A percentile compares a stretch with the other conserved stretches of the same genome.
These are phyloP conservation scores for Exutisphaerella laricina DNA, from an alignment of 2,329 filamentous ascomycete genomes.

Conservation along the genomic window DNA sequence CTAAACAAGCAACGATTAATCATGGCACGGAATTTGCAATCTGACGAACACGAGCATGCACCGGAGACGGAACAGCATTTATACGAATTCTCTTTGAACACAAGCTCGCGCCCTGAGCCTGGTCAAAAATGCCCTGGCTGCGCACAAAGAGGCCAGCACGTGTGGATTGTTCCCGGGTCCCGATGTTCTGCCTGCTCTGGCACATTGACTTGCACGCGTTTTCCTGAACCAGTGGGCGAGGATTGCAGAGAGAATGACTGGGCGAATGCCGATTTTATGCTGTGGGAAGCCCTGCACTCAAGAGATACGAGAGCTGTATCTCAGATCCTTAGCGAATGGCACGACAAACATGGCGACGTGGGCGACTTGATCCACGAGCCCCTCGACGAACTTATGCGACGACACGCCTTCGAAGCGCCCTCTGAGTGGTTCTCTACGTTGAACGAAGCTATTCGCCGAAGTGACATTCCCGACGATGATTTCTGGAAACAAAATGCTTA, in stretches of 20 bases:
- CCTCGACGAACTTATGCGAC: slow-evolving; percentile 3
- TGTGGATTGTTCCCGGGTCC: not conserved
- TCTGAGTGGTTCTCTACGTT: slow-evolving; percentile 3
- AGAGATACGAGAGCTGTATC: slow-evolving; percentile 6
- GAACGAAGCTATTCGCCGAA: slow-evolving; percentile 7
- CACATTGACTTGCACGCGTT: too few relatives aligned
- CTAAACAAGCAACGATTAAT: too few relatives aligned
- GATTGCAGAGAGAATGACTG: slow-evolving; percentile 5
- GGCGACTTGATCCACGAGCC: slow-evolving; percentile 4
- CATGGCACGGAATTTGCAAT: too few relatives aligned
- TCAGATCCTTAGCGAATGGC: slow-evolving; percentile 8
- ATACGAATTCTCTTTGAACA: too few relatives aligned
- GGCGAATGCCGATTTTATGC: slow-evolving; percentile 10
- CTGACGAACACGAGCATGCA: not conserved
- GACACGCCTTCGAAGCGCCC: slow-evolving; percentile 3
- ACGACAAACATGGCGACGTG: slow-evolving; percentile 9
- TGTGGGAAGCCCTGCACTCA: slow-evolving; percentile 11
- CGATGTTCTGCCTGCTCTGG: too few relatives aligned
- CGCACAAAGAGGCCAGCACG: not conserved
- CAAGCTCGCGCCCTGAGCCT: too few relatives aligned
- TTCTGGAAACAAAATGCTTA: slow-evolving; percentile 2
- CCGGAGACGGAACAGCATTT: too few relatives aligned
- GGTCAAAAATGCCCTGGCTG: not conserved
- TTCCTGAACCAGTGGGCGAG: slow-evolving; percentile 2
- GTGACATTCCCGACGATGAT: slow-evolving; percentile 9